Conservation (phyloP, 805 yeast genomes). For the Cyberlindnera maritima region DNA sequence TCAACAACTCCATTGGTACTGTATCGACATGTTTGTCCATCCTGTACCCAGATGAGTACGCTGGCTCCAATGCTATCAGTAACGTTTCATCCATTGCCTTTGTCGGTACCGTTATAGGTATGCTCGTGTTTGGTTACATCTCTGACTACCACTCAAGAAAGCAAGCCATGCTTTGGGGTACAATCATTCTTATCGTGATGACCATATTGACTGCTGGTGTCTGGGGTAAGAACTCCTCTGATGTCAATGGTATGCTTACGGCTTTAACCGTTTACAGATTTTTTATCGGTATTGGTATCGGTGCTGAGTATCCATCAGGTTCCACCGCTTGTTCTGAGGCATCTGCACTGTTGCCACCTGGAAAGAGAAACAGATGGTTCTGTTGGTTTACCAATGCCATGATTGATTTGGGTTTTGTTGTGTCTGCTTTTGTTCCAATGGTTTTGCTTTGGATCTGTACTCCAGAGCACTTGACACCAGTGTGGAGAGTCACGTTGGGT, state of each 20-base stretch:
- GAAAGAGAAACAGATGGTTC: slow-evolving; percentile 85
- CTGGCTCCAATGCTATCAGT: slow-evolving; percentile 64
- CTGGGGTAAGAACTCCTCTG: slow-evolving; percentile 59
- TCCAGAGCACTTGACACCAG: slow-evolving; percentile 64
- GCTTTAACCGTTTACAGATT: slow-evolving; percentile 84
- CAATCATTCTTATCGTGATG: slow-evolving; percentile 69
- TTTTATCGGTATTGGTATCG: slow-evolving; percentile 87
- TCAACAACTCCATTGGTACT: slow-evolving; percentile 79
- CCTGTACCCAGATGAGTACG: slow-evolving; percentile 64
- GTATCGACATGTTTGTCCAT: slow-evolving; percentile 66
- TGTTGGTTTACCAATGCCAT: slow-evolving; percentile 83
- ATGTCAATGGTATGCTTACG: slow-evolving; percentile 71
- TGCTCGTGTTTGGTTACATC: slow-evolving; percentile 73
- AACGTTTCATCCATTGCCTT: slow-evolving; percentile 87
- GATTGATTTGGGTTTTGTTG: slow-evolving; percentile 87
- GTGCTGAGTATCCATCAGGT: slow-evolving; percentile 94
- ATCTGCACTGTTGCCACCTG: slow-evolving; percentile 71
- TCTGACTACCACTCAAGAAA: slow-evolving; percentile 82
- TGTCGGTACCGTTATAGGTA: slow-evolving; percentile 90
- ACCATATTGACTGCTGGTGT: slow-evolving; percentile 79
- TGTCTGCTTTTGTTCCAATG: slow-evolving; percentile 81
- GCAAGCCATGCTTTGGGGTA: slow-evolving; percentile 78
- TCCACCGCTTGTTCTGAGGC: slow-evolving; percentile 94
- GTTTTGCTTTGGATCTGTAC: slow-evolving; percentile 82
- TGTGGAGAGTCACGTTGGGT: slow-evolving; percentile 91